A percentile compares a stretch with the other conserved stretches of the same genome.
Evolutionary conservation across 1,284 basidiomycete species (phyloP).

Genomic region (Exsudoporus floridanus): DNA sequence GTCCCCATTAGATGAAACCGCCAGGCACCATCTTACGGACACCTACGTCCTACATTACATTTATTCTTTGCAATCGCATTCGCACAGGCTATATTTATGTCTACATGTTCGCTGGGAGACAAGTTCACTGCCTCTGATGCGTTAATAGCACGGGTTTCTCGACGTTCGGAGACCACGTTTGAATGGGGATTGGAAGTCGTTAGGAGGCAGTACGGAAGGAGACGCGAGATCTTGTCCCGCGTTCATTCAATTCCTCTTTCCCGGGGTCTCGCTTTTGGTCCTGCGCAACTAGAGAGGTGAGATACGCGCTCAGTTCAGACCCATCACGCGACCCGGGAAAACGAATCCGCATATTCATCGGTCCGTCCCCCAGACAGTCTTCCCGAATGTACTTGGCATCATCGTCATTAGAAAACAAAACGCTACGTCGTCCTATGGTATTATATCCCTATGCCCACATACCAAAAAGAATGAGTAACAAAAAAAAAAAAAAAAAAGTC

Average conservation of each 20-base stretch:
- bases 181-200: conserved; percentile 14
- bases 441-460: conserved; percentile 23
- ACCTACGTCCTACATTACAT: conserved; percentile 13
- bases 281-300: conserved; percentile 26
- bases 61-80: conserved; percentile 12
- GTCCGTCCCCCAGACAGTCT: conserved; percentile 23
- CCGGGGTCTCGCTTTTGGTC: neutral
- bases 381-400: conserved; percentile 3
- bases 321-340: neutral
- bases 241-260: neutral
- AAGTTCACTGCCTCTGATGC: conserved; percentile 4
- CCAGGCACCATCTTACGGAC: conserved; percentile 3
- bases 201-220: neutral
- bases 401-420: conserved; percentile 29
- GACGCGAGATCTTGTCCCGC: conserved; percentile 2
- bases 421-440: conserved; percentile 32
- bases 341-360: neutral
- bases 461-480: conserved; percentile 4
- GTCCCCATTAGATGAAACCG: conserved; percentile 15
- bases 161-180: conserved; percentile 6
- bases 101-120: neutral
- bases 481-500: conserved; percentile 8
- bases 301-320: conserved; percentile 1
- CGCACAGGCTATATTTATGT: conserved; percentile 7
- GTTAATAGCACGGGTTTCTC: conserved; percentile 6